Conservation (phyloP, 2,329 filamentous ascomycete genomes). For the Hypomyces rosellus region DNA sequence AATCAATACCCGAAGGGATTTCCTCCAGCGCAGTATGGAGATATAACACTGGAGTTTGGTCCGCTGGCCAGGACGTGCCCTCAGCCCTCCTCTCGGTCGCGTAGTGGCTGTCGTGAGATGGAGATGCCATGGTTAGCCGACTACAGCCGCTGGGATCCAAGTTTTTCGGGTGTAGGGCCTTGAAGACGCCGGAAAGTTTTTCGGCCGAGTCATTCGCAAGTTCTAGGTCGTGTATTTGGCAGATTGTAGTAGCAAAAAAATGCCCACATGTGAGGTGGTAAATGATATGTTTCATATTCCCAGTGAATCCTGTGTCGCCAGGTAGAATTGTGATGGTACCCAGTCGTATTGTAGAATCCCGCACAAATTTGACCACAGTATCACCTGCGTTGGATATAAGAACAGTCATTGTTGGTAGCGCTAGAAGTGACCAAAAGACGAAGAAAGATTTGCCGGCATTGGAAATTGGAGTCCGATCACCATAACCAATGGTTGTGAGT, state of each 20-base stretch:
- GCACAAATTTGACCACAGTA: slow-evolving; percentile 63
- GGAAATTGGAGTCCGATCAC: slow-evolving; percentile 69
- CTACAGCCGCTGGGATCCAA: too few relatives aligned
- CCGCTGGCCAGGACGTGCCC: background rate
- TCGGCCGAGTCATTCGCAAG: background rate
- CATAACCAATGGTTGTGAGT: slow-evolving; percentile 81
- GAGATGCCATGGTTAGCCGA: background rate
- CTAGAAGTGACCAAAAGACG: slow-evolving; percentile 81
- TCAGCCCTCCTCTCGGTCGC: background rate
- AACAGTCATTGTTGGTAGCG: slow-evolving; percentile 84
- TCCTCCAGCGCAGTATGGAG: slow-evolving; percentile 49
- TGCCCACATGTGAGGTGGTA: background rate
- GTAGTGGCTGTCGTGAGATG: too few relatives aligned
- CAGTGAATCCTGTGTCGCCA: slow-evolving; percentile 24
- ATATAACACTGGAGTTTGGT: background rate
- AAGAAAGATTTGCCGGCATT: slow-evolving; percentile 80
- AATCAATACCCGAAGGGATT: slow-evolving; percentile 21
- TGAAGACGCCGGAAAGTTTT: background rate
- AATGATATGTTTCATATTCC: background rate
- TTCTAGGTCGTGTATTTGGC: background rate
- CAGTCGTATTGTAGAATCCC: slow-evolving; percentile 48
- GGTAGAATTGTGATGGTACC: slow-evolving; percentile 57
- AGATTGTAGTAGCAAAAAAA: background rate
- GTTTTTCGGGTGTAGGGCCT: background rate
- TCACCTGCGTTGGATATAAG: slow-evolving; percentile 78